A percentile compares a stretch with the other conserved stretches of the same genome.
phyloP scores from a whole-genome alignment of 2,329 filamentous ascomycete genomes.

The Fusarium zealandicum region DNA sequence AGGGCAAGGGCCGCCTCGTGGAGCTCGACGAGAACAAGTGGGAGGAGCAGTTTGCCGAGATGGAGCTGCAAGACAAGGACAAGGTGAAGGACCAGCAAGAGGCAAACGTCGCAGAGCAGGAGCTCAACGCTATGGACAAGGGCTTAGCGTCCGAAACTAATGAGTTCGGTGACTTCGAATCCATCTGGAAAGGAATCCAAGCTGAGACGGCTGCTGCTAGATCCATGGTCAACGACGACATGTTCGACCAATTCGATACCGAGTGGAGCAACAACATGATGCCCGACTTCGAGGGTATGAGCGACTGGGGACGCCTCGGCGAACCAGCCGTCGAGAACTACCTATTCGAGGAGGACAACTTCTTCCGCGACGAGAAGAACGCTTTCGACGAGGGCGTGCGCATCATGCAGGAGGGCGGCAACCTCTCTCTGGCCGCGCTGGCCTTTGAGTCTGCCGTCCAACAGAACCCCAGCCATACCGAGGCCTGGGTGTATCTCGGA shows the following conservation, averaged over 20 bases:
- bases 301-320: constrained; percentile 70
- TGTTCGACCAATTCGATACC: constrained; percentile 74
- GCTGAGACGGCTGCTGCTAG: constrained; percentile 75
- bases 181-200: constrained; percentile 84
- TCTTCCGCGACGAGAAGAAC: constrained; percentile 81
- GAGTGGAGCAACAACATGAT: constrained; percentile 73
- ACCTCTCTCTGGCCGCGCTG: constrained; percentile 88
- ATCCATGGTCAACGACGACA: constrained; percentile 72
- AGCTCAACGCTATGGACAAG: constrained; percentile 86
- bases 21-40: constrained; percentile 93
- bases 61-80: constrained; percentile 72
- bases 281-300: constrained; percentile 66
- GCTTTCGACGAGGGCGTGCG: constrained; percentile 93
- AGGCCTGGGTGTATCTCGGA: constrained; percentile 93
- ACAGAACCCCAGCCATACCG: constrained; percentile 84
- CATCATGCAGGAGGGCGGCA: constrained; percentile 93
- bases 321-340: constrained; percentile 89
- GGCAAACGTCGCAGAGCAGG: constrained; percentile 75
- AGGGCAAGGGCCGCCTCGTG: constrained; percentile 91
- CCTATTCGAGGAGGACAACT: constrained; percentile 92
- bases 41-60: constrained; percentile 94
- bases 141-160: constrained; percentile 72
- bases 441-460: constrained; percentile 97
- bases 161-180: constrained; percentile 88
- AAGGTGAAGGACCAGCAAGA: constrained; percentile 67